These are phyloP conservation scores for Brassica carinata DNA, from an alignment of 345 rosid species.

Conservation along the genomic window DNA sequence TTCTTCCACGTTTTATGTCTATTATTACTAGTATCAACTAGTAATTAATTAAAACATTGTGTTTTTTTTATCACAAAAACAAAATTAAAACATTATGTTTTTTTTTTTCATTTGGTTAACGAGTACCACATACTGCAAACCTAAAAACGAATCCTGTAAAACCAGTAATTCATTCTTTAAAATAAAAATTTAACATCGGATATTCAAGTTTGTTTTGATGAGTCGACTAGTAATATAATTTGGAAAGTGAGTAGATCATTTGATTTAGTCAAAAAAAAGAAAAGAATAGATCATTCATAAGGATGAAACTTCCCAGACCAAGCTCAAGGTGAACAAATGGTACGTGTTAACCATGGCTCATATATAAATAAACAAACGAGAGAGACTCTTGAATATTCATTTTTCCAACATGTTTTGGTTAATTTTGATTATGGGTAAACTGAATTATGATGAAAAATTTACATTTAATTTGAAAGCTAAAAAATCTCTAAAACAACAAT, in stretches of 20 bases:
- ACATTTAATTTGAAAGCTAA: not conserved
- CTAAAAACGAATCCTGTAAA: not conserved
- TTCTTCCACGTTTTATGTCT: conserved; percentile 37
- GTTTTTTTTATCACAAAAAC: too few relatives aligned
- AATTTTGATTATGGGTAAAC: not conserved
- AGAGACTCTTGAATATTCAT: not conserved
- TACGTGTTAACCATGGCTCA: not conserved
- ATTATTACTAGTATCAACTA: not conserved
- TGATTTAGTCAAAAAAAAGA: too few relatives aligned
- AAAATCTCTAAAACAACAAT: not conserved
- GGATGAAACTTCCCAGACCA: not conserved
- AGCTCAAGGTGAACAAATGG: not conserved
- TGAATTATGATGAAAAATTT: not conserved
- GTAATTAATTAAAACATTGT: not conserved
- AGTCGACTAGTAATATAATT: not conserved
- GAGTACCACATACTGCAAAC: conserved; percentile 6
- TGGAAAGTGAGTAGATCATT: not conserved
- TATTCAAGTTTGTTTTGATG: not conserved
- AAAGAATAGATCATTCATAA: not conserved
- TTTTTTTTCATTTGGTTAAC: not conserved
- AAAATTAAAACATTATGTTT: too few relatives aligned
- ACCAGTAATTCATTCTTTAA: not conserved
- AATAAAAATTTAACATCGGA: not conserved
- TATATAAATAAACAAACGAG: not conserved
- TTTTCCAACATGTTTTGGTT: not conserved